Evolutionary conservation across 768 basidiomycete genomes (phyloP).

Genomic region (Lactifluus subvellereus): DNA sequence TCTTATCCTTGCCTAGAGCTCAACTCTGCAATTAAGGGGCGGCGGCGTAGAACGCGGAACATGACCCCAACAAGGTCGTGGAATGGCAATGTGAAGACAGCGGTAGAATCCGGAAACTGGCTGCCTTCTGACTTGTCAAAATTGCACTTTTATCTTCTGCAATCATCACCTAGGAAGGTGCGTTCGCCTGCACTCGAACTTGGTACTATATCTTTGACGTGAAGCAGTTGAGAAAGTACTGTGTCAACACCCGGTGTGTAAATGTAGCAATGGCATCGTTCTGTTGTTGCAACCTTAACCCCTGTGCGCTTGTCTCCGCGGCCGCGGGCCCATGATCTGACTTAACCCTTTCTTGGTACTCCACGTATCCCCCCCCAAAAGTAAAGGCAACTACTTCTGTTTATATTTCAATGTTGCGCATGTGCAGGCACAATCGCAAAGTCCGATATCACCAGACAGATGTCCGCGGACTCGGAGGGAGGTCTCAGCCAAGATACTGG

Average conservation of each 20-base stretch:
- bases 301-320: neutral
- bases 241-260: no score
- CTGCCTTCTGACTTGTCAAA: neutral
- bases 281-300: neutral
- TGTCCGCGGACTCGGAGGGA: neutral
- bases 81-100: neutral
- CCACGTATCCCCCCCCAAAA: neutral
- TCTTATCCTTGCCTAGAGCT: no score
- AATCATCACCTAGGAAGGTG: neutral
- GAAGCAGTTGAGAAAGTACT: no score
- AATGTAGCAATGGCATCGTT: neutral
- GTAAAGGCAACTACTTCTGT: neutral
- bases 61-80: neutral
- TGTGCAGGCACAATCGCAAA: conserved; percentile 1
- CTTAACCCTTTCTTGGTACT: neutral
- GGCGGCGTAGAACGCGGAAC: neutral
- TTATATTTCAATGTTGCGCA: neutral
- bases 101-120: neutral
- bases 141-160: neutral
- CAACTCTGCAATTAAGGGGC: no score
- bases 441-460: conserved; percentile 17
- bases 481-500: neutral
- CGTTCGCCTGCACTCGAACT: neutral
- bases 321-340: no score
- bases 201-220: no score